A percentile compares a stretch with the other conserved stretches of the same genome.
These are phyloP conservation scores for Vachellia pachyceras DNA, from an alignment of 306 rosid species.

Conservation along the genomic window DNA sequence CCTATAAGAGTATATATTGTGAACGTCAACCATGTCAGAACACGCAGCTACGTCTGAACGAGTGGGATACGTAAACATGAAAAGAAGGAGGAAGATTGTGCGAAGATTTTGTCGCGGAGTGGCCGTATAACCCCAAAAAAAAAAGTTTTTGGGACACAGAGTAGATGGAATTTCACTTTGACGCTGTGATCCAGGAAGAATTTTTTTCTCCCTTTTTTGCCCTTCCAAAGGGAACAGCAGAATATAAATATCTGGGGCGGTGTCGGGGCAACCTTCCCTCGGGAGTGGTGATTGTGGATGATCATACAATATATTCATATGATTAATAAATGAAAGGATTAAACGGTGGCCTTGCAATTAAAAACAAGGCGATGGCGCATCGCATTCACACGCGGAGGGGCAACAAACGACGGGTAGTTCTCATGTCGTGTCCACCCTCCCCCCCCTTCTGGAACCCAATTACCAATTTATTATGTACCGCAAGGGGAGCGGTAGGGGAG, in stretches of 20 bases:
- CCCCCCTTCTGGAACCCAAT: background rate
- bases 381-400: conserved; percentile 39
- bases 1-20: conserved; percentile 12
- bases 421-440: conserved; percentile 52
- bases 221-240: background rate
- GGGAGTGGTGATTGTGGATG: too few relatives aligned
- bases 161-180: conserved; percentile 64
- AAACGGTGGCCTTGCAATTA: conserved; percentile 20
- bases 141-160: conserved; percentile 41
- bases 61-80: conserved; percentile 24
- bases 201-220: background rate
- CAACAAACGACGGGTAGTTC: conserved; percentile 54
- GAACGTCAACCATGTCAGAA: background rate
- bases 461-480: too few relatives aligned
- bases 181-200: conserved; percentile 38
- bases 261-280: too few relatives aligned
- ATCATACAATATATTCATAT: conserved; percentile 38
- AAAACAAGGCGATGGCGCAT: conserved; percentile 41
- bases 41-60: conserved; percentile 7
- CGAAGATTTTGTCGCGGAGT: conserved; percentile 48
- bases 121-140: conserved; percentile 42
- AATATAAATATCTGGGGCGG: background rate
- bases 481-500: background rate
- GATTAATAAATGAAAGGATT: background rate
- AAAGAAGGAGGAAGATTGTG: conserved; percentile 24